Conservation (phyloP, 345 rosid species). For the Eucalyptus regnans region DNA sequence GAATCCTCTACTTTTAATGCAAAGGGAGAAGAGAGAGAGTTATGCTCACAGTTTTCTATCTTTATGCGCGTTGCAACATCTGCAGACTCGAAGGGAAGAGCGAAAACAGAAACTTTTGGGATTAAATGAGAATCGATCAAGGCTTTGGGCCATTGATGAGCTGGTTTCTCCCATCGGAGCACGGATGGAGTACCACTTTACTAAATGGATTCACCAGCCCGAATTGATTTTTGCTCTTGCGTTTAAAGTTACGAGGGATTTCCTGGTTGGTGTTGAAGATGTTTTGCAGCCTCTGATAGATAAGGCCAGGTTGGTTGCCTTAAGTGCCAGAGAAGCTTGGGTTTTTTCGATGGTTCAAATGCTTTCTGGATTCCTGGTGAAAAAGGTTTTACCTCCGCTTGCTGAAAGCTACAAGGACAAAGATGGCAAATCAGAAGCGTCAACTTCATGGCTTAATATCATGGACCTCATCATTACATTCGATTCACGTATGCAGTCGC, state of each 20-base stretch:
- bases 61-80: constrained; percentile 60
- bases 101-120: constrained; percentile 15
- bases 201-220: constrained; percentile 60
- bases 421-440: constrained; percentile 31
- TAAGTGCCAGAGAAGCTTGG: constrained; percentile 80
- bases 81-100: constrained; percentile 37
- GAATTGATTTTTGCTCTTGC: constrained; percentile 65
- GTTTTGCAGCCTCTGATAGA: constrained; percentile 79
- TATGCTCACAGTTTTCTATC: constrained; percentile 55
- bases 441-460: constrained; percentile 59
- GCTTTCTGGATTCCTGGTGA: constrained; percentile 49
- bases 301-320: constrained; percentile 42
- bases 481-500: constrained; percentile 48
- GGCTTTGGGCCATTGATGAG: constrained; percentile 68
- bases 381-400: constrained; percentile 32
- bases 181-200: constrained; percentile 68
- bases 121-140: not conserved
- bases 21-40: constrained; percentile 33
- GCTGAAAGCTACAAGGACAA: constrained; percentile 32
- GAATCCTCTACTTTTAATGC: constrained; percentile 52
- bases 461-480: constrained; percentile 61
- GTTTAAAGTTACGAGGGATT: constrained; percentile 48
- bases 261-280: constrained; percentile 52
- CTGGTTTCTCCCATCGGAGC: constrained; percentile 60
- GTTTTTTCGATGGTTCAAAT: constrained; percentile 64